A percentile compares a stretch with the other conserved stretches of the same genome.
phyloP scores from a whole-genome alignment of 495 filamentous ascomycete species.

The Schizothecium vesticola region DNA sequence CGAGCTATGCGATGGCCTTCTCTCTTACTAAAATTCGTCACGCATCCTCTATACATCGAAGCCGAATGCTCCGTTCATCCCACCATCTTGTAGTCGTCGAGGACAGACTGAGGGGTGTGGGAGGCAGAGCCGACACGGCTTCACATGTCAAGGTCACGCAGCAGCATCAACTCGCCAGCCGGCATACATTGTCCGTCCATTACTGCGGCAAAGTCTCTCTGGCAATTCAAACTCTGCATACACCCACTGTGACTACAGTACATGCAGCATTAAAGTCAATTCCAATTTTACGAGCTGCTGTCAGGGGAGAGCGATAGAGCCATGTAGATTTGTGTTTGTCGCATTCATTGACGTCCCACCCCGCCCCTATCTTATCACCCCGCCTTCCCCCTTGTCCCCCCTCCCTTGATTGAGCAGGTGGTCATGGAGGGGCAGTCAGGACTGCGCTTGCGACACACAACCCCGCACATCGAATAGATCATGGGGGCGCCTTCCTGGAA shows the following conservation, averaged over 20 bases:
- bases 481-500: slow-evolving; percentile 9
- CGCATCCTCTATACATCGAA: background rate
- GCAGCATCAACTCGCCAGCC: background rate
- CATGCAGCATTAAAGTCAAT: background rate
- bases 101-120: background rate
- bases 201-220: background rate
- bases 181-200: background rate
- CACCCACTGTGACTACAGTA: background rate
- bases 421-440: slow-evolving; percentile 16
- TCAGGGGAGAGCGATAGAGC: background rate
- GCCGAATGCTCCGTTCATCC: background rate
- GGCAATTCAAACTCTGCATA: background rate
- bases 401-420: background rate
- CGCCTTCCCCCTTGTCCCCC: slow-evolving; percentile 7
- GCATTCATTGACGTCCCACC: background rate
- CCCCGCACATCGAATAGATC: background rate
- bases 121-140: background rate
- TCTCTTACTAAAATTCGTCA: background rate
- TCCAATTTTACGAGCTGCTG: background rate
- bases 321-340: background rate
- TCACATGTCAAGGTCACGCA: background rate
- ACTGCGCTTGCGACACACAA: background rate
- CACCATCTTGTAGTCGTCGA: background rate
- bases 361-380: slow-evolving; percentile 27
- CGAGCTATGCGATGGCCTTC: background rate